A percentile compares a stretch with the other conserved stretches of the same genome.
These are phyloP conservation scores for Lophium mytilinum DNA, from an alignment of 495 filamentous ascomycete species.

Conservation along the genomic window DNA sequence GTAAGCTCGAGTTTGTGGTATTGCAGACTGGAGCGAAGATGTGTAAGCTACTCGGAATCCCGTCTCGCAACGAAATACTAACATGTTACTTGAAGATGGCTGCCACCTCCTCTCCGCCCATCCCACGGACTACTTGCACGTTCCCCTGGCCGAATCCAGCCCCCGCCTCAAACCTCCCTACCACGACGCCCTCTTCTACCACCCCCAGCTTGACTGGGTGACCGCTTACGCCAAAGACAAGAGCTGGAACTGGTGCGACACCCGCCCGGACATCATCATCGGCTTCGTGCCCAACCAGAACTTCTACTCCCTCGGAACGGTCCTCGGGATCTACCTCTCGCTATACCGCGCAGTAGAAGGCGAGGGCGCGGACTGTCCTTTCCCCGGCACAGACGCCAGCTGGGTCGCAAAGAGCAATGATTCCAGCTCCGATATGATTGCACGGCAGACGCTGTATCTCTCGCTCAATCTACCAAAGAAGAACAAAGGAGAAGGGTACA, in stretches of 20 bases:
- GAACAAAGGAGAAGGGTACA: conserved; percentile 27
- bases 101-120: conserved; percentile 30
- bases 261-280: conserved; percentile 32
- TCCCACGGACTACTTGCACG: conserved; percentile 30
- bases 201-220: conserved; percentile 30
- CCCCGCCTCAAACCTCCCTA: conserved; percentile 26
- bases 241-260: conserved; percentile 29
- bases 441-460: conserved; percentile 27
- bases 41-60: conserved; percentile 13
- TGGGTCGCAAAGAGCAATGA: conserved; percentile 29
- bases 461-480: conserved; percentile 11
- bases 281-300: conserved; percentile 34
- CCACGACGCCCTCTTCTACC: conserved; percentile 30
- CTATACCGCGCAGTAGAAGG: conserved; percentile 26
- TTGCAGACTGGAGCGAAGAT: conserved; percentile 32
- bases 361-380: conserved; percentile 23
- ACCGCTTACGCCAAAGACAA: conserved; percentile 25
- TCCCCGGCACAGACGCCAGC: conserved; percentile 27
- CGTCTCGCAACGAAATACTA: neutral
- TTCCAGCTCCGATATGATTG: conserved; percentile 28
- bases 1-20: conserved; percentile 27
- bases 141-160: conserved; percentile 26
- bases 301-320: conserved; percentile 26
- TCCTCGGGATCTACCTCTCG: conserved; percentile 26
- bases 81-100: conserved; percentile 11